Evolutionary conservation across 176 grass and related monocot genomes (phyloP).

Genomic region (Aegilops longissima): DNA sequence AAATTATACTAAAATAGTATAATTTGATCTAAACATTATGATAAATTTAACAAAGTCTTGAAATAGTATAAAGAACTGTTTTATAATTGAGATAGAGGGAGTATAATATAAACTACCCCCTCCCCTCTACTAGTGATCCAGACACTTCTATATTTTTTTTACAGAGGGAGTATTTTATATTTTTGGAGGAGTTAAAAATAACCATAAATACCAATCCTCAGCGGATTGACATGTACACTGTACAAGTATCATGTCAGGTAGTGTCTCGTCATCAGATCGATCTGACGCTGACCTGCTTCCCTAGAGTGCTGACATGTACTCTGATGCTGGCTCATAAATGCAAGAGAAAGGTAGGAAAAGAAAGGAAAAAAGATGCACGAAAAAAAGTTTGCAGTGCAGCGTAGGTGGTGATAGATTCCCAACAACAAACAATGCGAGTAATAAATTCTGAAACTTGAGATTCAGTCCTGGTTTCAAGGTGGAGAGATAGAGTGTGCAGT

Average conservation of each 20-base stretch:
- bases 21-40: too few species aligned
- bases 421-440: neutral
- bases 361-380: neutral
- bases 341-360: neutral
- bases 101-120: too few species aligned
- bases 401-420: slow-evolving; percentile 18
- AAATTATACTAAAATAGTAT: too few species aligned
- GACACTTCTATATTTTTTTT: too few species aligned
- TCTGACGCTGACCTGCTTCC: neutral
- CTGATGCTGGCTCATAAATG: neutral
- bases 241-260: too few species aligned
- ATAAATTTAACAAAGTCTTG: too few species aligned
- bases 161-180: too few species aligned
- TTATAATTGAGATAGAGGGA: too few species aligned
- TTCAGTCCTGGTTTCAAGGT: neutral
- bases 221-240: neutral
- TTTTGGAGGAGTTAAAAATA: too few species aligned
- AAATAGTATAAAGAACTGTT: too few species aligned
- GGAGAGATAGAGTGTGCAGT: neutral
- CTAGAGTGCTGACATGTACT: neutral
- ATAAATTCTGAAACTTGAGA: neutral
- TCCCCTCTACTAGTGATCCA: too few species aligned
- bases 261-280: neutral
- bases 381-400: neutral
- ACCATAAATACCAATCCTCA: too few species aligned